Evolutionary conservation across 1,284 basidiomycete species (phyloP), one percentile per base, ranked within the genome.

Genomic region (Microbotryum violaceum): DNA sequence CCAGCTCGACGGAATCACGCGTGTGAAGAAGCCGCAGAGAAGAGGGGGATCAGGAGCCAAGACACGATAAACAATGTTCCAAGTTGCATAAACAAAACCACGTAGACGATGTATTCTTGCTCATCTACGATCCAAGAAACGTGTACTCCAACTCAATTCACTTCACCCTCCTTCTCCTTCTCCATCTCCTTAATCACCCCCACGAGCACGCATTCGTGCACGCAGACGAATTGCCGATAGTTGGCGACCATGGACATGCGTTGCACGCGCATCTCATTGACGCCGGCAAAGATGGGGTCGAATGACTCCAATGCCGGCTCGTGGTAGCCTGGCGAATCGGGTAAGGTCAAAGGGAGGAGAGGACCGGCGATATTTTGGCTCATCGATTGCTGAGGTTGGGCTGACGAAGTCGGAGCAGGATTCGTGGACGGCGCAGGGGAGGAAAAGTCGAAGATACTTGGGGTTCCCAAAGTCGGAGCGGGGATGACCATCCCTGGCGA

Each of bases 211-310:
- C 66, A 69, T 49, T 70, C 66, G 57, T 71, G 58, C 10, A 70
- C 66, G 45, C 66, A 71, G 14, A 70, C 68, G 52, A 68, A 74
- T 57, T 74, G 73, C 1, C 70, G 59, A 29, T 66, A 69, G 60
- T 73, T 74, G 33, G 73, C 73, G n/a, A 74, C 70, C 67, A 72
- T 72, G 52, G 65, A 68, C 73, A 74, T 74, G 20, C 73, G 67
- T 53, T 73, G 71, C 59, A 70, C 68, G 18, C 73, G 62, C 44
- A 73, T 56, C 49, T 70, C 66, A 54, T 73, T 66, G 49, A 71
- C 68, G 7, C 69, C 59, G 0, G 65, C 61, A 27, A 59, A 64
- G 16, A 70, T 58, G 9, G 70, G 70, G 25, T 73, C 67, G 51
- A 33, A n/a, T 33, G 51, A 57, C 8, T 25, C 56, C 51, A 69